Evolutionary conservation across 2,329 filamentous ascomycete species (phyloP), one percentile per base, ranked within the genome.

Genomic region (Aspergillus hiratsukae): DNA sequence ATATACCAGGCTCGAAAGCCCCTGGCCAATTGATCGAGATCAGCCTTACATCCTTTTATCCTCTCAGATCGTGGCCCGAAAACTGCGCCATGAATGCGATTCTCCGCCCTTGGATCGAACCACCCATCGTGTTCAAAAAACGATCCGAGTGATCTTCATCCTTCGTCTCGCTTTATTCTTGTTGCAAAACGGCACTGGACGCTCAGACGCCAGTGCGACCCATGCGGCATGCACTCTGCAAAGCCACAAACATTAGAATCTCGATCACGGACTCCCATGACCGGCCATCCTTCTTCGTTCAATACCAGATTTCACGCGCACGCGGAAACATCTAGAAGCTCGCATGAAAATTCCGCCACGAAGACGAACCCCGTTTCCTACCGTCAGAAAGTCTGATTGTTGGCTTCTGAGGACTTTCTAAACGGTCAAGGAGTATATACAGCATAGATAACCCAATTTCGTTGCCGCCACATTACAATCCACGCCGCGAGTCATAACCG

Each of bases 1-100:
- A 75, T 79, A 41, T 77, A 75, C 55, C 75, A 75, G 53, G 74
- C 74, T 48, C 70, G 72, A 50, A 76, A 72, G 56, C 74, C 74
- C 3, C 29, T 49, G 35, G 50, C 51, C 52, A 64, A 57, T 41
- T 60, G 58, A 61, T 14, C 8, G 14, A 23, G 11, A 23, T 27
- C 4, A 7, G 5, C 4, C 23, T 46, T 46, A 11, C 10, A 17
- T 14, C 21, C 43, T 21, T 23, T 25, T 7, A 17, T 7, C 6
- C 31, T 37, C 14, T 14, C 11, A 46, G 4, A 11, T 46, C 43
- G 10, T 25, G 43, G 43, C 11, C 4, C 3, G 1, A 10, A 23
- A 11, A 27, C 23, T 46, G 21, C 43, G 14, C 11, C 43, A 23
- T 46, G n/a, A 46, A 21, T 23, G 9, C 11, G 19, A 14, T 4